Conservation (phyloP, 2,329 filamentous ascomycete species). For the Ceratocystis harringtonii region DNA sequence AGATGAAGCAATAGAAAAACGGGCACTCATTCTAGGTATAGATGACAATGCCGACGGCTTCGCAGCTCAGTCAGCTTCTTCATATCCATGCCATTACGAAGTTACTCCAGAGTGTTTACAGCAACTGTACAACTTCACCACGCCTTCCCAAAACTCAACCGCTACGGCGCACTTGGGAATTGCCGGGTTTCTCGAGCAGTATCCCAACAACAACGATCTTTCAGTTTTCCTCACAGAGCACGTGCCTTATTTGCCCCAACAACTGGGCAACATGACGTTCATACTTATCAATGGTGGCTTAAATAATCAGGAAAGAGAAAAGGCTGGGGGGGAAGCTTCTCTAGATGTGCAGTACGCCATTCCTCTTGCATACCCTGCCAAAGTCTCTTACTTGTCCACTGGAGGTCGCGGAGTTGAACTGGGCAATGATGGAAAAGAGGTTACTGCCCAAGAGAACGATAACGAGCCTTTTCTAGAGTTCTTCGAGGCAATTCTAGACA, state of each 20-base stretch:
- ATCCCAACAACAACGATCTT: conserved; percentile 31
- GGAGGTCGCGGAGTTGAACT: conserved; percentile 32
- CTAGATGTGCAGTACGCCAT: conserved; percentile 37
- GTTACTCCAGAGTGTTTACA: conserved; percentile 30
- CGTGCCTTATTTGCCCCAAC: conserved; percentile 25
- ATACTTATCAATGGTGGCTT: conserved; percentile 30
- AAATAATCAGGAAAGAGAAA: conserved; percentile 28
- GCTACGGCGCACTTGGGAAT: conserved; percentile 28
- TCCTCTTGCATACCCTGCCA: conserved; percentile 30
- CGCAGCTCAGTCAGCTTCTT: conserved; percentile 2
- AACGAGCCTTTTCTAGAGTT: conserved; percentile 46
- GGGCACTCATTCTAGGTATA: conserved; percentile 17
- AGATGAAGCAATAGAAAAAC: conserved; percentile 13
- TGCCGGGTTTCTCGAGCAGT: conserved; percentile 36
- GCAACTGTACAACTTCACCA: conserved; percentile 33
- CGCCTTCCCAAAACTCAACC: conserved; percentile 19
- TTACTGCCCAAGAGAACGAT: conserved; percentile 23
- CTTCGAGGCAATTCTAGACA: conserved; percentile 34
- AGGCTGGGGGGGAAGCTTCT: conserved; percentile 32
- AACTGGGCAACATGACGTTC: conserved; percentile 28
- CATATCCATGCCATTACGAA: conserved; percentile 22
- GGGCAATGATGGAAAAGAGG: conserved; percentile 25
- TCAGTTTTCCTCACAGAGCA: conserved; percentile 26
- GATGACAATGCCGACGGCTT: conserved; percentile 18
- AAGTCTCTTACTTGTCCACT: conserved; percentile 32